Percentiles rank a stretch among this genome's conserved stretches.
These are phyloP conservation scores for Stylosanthes scabra DNA, from an alignment of 331 rosid genomes.

Conservation along the genomic window DNA sequence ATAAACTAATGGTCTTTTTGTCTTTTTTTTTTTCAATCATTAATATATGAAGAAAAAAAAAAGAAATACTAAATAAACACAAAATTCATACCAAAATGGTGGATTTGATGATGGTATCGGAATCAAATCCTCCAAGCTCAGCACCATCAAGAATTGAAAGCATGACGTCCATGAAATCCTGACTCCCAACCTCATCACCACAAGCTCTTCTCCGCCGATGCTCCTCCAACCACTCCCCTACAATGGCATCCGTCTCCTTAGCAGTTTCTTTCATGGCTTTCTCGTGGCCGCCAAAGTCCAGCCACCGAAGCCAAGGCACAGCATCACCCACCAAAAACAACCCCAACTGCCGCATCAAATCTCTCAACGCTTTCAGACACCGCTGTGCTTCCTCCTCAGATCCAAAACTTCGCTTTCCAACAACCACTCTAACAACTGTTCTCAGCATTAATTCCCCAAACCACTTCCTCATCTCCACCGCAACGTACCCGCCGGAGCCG, in stretches of 20 bases:
- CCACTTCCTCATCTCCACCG: conserved; percentile 64
- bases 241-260: conserved; percentile 31
- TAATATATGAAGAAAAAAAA: too few relatives aligned
- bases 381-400: conserved; percentile 24
- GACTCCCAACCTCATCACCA: background rate
- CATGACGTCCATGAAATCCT: conserved; percentile 60
- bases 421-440: conserved; percentile 51
- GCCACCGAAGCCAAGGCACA: conserved; percentile 51
- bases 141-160: conserved; percentile 21
- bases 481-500: background rate
- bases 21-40: too few relatives aligned
- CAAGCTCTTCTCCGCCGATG: conserved; percentile 37
- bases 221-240: conserved; percentile 47
- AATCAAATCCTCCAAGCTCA: conserved; percentile 40
- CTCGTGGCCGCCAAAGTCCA: conserved; percentile 67
- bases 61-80: too few relatives aligned
- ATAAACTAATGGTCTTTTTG: too few relatives aligned
- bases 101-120: conserved; percentile 52
- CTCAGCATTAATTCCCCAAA: conserved; percentile 50
- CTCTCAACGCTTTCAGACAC: conserved; percentile 40
- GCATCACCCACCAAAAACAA: conserved; percentile 47
- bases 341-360: conserved; percentile 43
- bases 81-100: conserved; percentile 45
- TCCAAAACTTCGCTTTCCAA: conserved; percentile 41
- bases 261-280: conserved; percentile 52